Base-by-base conservation (phyloP, 2,329 filamentous ascomycete genomes). In the Neoascochyta sp. region DNA sequence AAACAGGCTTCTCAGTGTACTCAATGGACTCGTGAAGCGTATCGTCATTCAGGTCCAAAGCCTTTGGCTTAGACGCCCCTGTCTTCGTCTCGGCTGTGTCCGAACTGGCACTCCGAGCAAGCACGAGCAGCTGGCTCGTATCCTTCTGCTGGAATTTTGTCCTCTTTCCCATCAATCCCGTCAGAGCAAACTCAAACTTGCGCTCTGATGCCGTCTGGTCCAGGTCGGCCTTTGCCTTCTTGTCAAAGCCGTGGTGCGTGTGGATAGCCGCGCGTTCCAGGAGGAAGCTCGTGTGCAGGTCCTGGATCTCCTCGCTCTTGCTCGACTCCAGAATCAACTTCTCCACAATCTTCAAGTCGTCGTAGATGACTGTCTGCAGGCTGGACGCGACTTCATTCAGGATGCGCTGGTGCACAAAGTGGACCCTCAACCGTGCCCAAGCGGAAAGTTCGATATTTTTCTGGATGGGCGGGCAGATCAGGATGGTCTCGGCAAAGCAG, bases 11-110 rank as follows among this genome's bases (percentile, higher is more conserved):
- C 32, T 80, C 75, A 1, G 78, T 75, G 53, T 95, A 98, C 1
- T 83, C 74, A 21, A 98, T 90, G 3, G 80, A 77, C 58, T 98
- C 92, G 2, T 96, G 71, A 0, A 98, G 72, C 0, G 92, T 96
- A 57, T 98, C 92, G 50, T 98, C 86, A 54, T 96, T 93, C 3
- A 96, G 68, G 19, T 83, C 75, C 9, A 96, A 61, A 3, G 82
- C 81, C 47, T 82, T 75, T 0, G 88, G 87, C 23, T 63, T 66
- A 3, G 64, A 63, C 4, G 57, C 36, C 20, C 47, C 43, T 24
- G 47, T 34, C 4, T 40, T 32, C 6, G 38, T 32, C 10, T 23
- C 29, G 9, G 44, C 46, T 7, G 30, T 34, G 6, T 47, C 37
- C 20, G 46, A 36, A 4, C 29, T 64, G 9, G 69, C 70, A 56